A percentile compares a stretch with the other conserved stretches of the same genome.
Evolutionary conservation across 768 basidiomycete species (phyloP).

Genomic region (Suillus clintonianus): DNA sequence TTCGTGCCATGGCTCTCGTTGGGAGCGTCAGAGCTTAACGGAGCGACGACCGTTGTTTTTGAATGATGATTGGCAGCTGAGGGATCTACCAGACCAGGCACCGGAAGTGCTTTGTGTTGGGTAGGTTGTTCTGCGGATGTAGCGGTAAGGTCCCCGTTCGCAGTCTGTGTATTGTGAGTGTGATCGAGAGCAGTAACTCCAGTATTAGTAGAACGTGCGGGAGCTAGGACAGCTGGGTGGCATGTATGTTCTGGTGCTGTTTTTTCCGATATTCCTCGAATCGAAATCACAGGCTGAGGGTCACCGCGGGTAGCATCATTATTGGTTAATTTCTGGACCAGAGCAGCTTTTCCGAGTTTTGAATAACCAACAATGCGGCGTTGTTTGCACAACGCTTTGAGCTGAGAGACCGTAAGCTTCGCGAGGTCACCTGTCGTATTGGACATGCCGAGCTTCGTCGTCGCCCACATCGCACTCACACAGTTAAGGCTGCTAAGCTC

Average conservation of each 20-base stretch:
- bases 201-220: too few relatives aligned
- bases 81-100: not conserved
- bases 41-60: not conserved
- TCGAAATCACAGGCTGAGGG: not conserved
- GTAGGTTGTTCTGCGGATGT: not conserved
- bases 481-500: too few relatives aligned
- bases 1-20: not conserved
- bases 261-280: not conserved
- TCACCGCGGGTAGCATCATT: not conserved
- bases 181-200: not conserved
- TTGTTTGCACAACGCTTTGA: slow-evolving; percentile 71
- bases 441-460: not conserved
- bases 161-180: not conserved
- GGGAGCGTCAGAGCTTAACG: not conserved
- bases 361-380: slow-evolving; percentile 62
- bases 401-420: slow-evolving; percentile 59
- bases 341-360: slow-evolving; percentile 59
- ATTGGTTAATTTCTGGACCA: slow-evolving; percentile 49
- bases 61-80: not conserved
- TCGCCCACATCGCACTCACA: not conserved
- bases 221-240: not conserved
- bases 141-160: not conserved
- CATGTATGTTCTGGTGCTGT: not conserved
- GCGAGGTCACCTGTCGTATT: slow-evolving; percentile 14
- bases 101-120: not conserved